A percentile compares a stretch with the other conserved stretches of the same genome.
Evolutionary conservation across 2,329 filamentous ascomycete genomes (phyloP).

Genomic region (Leptographium lundbergii): DNA sequence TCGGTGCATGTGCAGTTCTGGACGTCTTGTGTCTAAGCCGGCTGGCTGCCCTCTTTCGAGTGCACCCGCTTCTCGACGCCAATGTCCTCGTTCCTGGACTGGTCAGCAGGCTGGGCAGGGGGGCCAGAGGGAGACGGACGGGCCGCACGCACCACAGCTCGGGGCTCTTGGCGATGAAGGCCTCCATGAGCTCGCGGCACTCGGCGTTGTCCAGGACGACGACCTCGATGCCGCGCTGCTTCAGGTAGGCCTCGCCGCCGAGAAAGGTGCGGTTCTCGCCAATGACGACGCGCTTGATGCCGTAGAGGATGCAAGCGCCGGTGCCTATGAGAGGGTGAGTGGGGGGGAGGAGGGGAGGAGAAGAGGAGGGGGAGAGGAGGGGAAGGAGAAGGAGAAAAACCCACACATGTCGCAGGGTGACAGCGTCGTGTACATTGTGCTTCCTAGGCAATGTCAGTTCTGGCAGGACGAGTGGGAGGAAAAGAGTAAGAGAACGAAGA

Average conservation of each 20-base stretch:
- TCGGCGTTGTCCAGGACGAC: constrained; percentile 54
- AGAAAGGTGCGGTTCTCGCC: constrained; percentile 67
- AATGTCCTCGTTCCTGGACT: constrained; percentile 44
- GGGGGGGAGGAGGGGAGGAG: neutral
- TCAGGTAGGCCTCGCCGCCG: constrained; percentile 59
- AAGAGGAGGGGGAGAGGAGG: neutral
- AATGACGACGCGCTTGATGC: constrained; percentile 60
- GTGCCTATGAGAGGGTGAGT: constrained; percentile 30
- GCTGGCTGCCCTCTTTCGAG: constrained; percentile 19
- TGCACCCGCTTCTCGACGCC: constrained; percentile 31
- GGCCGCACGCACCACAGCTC: constrained; percentile 47
- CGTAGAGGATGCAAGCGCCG: constrained; percentile 65
- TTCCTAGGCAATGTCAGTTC: constrained; percentile 24
- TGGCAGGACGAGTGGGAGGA: neutral
- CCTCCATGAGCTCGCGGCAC: constrained; percentile 56
- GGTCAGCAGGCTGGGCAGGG: neutral
- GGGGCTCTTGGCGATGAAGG: constrained; percentile 60
- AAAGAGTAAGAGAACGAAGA: neutral
- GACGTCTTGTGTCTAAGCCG: neutral
- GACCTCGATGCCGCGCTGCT: constrained; percentile 56
- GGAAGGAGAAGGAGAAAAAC: constrained; percentile 5
- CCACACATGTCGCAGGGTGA: constrained; percentile 69
- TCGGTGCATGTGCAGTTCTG: neutral
- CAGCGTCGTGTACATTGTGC: constrained; percentile 75
- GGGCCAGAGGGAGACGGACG: neutral